Percentiles rank a stretch among this genome's conserved stretches.
Conservation (phyloP, 2,329 filamentous ascomycete species). For the Nigrospora osmanthi region DNA sequence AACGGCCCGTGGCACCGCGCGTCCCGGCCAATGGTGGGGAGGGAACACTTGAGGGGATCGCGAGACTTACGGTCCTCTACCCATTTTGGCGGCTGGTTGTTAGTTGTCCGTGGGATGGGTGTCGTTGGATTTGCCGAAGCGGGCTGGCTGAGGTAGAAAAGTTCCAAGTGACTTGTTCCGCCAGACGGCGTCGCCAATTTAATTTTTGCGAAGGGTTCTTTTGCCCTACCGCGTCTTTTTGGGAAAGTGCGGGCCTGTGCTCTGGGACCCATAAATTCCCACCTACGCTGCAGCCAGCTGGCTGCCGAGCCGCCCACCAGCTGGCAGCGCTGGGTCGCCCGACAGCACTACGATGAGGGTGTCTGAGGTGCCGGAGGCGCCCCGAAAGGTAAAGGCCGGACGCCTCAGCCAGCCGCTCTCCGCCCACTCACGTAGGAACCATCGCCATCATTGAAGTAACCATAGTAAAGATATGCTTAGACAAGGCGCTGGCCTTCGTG, state of each 20-base stretch:
- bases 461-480: too few species aligned
- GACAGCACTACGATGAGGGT: too few species aligned
- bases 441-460: too few species aligned
- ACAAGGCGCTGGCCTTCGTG: too few species aligned
- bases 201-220: background rate
- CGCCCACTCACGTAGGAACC: too few species aligned
- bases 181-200: background rate
- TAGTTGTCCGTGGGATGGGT: slow-evolving; percentile 21
- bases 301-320: too few species aligned
- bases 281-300: too few species aligned
- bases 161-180: background rate
- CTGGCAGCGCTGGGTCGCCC: too few species aligned
- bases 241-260: background rate
- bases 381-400: too few species aligned
- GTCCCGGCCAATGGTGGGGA: background rate
- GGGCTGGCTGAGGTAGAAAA: slow-evolving; percentile 1
- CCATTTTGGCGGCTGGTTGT: slow-evolving; percentile 33
- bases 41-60: background rate
- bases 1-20: background rate
- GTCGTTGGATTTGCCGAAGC: slow-evolving; percentile 5
- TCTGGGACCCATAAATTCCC: too few species aligned
- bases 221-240: background rate
- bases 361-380: too few species aligned
- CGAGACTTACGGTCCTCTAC: slow-evolving; percentile 45
- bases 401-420: too few species aligned